Conservation (phyloP, 2,329 filamentous ascomycete species). For the Phaeosphaeriaceae sp. region DNA sequence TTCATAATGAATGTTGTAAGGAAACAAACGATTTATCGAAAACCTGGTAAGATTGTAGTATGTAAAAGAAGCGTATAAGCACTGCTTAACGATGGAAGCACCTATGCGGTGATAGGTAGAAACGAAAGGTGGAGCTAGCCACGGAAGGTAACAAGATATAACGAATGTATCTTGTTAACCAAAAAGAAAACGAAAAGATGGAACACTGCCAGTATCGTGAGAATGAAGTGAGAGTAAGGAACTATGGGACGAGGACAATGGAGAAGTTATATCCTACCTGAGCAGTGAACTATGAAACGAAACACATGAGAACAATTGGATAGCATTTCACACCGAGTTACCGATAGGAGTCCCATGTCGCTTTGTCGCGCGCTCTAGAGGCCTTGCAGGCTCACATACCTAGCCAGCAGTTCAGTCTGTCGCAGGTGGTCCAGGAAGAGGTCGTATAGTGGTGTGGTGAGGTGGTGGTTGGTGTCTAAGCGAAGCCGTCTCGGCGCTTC, state of each 20-base stretch:
- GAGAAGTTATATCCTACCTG: slow-evolving; percentile 33
- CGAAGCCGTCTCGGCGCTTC: slow-evolving; percentile 27
- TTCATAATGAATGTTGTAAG: slow-evolving; percentile 49
- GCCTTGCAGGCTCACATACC: slow-evolving; percentile 23
- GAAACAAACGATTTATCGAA: slow-evolving; percentile 4
- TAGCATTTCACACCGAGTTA: slow-evolving; percentile 16
- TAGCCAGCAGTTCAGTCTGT: slow-evolving; percentile 17
- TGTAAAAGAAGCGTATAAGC: slow-evolving; percentile 20
- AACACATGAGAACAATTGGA: slow-evolving; percentile 28
- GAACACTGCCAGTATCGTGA: slow-evolving; percentile 22
- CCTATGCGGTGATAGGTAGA: slow-evolving; percentile 21
- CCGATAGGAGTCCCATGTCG: slow-evolving; percentile 24
- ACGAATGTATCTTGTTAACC: slow-evolving; percentile 46
- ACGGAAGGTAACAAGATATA: slow-evolving; percentile 46
- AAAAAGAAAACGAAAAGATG: slow-evolving; percentile 25
- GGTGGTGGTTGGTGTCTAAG: slow-evolving; percentile 21
- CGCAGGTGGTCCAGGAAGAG: slow-evolving; percentile 15
- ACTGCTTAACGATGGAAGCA: slow-evolving; percentile 31
- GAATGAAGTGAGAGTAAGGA: slow-evolving; percentile 20
- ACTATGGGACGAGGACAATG: slow-evolving; percentile 18
- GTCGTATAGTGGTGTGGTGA: slow-evolving; percentile 25
- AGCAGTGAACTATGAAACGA: slow-evolving; percentile 33
- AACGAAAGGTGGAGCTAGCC: slow-evolving; percentile 29
- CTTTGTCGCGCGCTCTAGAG: slow-evolving; percentile 39
- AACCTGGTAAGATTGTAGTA: slow-evolving; percentile 7